These are phyloP conservation scores for Russula abietina DNA, from an alignment of 768 basidiomycete species.

Conservation along the genomic window DNA sequence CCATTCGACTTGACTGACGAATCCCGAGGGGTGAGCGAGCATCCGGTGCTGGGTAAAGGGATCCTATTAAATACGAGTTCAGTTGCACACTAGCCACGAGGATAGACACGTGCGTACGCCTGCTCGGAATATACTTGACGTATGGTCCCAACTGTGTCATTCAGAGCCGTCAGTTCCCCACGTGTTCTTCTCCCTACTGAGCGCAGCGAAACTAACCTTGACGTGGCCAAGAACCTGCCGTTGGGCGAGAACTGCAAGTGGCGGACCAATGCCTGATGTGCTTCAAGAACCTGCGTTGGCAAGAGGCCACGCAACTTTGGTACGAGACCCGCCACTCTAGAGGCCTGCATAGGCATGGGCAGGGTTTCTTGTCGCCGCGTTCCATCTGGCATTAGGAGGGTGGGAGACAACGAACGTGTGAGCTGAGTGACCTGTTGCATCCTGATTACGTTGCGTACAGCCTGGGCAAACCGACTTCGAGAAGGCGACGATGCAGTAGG, in stretches of 20 bases:
- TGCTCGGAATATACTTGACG: conserved; percentile 60
- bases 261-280: conserved; percentile 61
- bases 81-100: background rate
- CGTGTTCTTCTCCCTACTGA: background rate
- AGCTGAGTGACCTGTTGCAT: conserved; percentile 30
- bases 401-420: conserved; percentile 30
- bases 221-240: conserved; percentile 67
- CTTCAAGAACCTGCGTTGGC: conserved; percentile 53
- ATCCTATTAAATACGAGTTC: conserved; percentile 36
- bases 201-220: conserved; percentile 39
- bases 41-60: conserved; percentile 55
- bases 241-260: conserved; percentile 75
- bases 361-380: conserved; percentile 22
- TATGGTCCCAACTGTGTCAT: conserved; percentile 57
- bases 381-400: conserved; percentile 21
- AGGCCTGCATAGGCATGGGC: conserved; percentile 37
- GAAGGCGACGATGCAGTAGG: conserved; percentile 26
- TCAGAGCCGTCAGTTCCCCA: conserved; percentile 1
- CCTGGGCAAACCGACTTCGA: conserved; percentile 37
- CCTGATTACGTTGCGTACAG: conserved; percentile 44
- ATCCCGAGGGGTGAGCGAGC: conserved; percentile 63
- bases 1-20: conserved; percentile 75
- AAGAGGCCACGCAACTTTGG: conserved; percentile 51
- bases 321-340: conserved; percentile 50
- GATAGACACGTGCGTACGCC: conserved; percentile 39